phyloP scores from a whole-genome alignment of 2,329 filamentous ascomycete genomes.

The Trichoderma breve region DNA sequence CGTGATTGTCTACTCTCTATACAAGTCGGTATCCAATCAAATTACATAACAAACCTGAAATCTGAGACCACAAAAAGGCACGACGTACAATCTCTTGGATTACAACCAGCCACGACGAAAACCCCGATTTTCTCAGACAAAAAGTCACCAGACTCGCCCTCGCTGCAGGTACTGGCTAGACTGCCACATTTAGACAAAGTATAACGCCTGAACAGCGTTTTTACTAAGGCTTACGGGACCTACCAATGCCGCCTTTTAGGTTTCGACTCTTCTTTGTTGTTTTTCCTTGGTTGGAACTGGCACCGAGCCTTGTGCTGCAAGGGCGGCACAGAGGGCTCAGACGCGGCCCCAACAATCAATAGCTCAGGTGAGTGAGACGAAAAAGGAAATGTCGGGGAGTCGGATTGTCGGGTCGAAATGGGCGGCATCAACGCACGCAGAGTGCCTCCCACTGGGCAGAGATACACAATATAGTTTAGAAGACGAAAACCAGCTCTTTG shows the following conservation, averaged over 20 bases:
- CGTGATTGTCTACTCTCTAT: not conserved
- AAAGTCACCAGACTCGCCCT: not conserved
- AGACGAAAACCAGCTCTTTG: not conserved
- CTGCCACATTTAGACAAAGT: not conserved
- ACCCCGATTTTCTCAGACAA: not conserved
- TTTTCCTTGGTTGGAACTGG: not conserved
- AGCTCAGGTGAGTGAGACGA: constrained; percentile 10
- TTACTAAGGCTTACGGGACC: not conserved
- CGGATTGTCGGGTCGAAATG: not conserved
- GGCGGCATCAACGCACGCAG: not conserved
- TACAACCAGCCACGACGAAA: not conserved
- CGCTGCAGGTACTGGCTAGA: not conserved
- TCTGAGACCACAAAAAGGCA: not conserved
- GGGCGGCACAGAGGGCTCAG: not conserved
- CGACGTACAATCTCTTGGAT: not conserved
- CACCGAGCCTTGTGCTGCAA: constrained; percentile 2
- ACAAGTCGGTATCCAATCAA: not conserved
- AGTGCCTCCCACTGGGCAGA: not conserved
- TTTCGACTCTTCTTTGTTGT: not conserved
- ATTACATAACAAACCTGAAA: not conserved
- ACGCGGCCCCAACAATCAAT: constrained; percentile 8
- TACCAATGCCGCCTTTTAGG: not conserved
- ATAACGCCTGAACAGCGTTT: not conserved
- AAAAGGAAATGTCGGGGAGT: not conserved
- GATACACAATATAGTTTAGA: no score